A percentile compares a stretch with the other conserved stretches of the same genome.
Evolutionary conservation across 345 rosid species (phyloP).

Genomic region (sweet orange (Citrus sinensis)): DVS_A1.0 CM039166.1:21979501-21980000

Average conservation of each 20-base stretch:
- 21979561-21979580: neutral
- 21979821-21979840: conserved; percentile 51
- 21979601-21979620: conserved; percentile 15
- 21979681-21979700: neutral
- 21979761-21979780: conserved; percentile 47
- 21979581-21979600: neutral
- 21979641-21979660: conserved; percentile 39
- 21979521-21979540: too few species aligned
- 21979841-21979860: conserved; percentile 59
- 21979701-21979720: too few species aligned
- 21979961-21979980: neutral
- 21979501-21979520: too few species aligned
- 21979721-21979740: neutral
- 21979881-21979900: conserved; percentile 48
- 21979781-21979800: conserved; percentile 57
- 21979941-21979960: neutral
- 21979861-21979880: conserved; percentile 45
- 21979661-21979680: neutral
- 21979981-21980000: neutral
- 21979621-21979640: conserved; percentile 17
- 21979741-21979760: neutral
- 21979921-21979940: neutral
- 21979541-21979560: too few species aligned
- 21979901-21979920: neutral
- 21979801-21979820: conserved; percentile 42